A percentile compares a stretch with the other conserved stretches of the same genome.
phyloP scores from a whole-genome alignment of 2,329 filamentous ascomycete genomes.

The Alternaria arborescens region DNA sequence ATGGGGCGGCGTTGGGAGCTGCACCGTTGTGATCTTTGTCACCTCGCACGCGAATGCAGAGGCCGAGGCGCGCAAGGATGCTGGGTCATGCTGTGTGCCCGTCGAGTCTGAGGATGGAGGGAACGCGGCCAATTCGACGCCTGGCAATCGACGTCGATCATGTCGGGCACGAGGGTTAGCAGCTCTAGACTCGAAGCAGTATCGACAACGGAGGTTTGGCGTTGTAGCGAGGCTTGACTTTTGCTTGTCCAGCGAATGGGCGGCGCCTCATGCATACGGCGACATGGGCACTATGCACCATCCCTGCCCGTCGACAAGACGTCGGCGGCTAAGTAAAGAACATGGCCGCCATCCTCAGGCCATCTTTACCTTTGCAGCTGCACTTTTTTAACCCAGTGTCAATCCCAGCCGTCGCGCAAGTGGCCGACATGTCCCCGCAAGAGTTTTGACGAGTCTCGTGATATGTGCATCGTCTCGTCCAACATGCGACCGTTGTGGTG shows the following conservation, averaged over 20 bases:
- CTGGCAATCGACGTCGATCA: constrained; percentile 26
- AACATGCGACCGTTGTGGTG: background rate
- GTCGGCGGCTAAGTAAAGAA: constrained; percentile 27
- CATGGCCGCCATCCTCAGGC: constrained; percentile 4
- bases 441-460: background rate
- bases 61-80: constrained; percentile 19
- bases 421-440: background rate
- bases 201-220: constrained; percentile 22
- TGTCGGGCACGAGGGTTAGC: constrained; percentile 20
- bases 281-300: constrained; percentile 19
- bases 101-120: constrained; percentile 19
- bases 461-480: background rate
- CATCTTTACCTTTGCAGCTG: background rate
- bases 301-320: constrained; percentile 17
- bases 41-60: constrained; percentile 22
- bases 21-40: constrained; percentile 24
- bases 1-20: constrained; percentile 18
- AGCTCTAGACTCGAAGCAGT: constrained; percentile 12
- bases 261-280: constrained; percentile 19
- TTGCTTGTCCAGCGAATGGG: constrained; percentile 27
- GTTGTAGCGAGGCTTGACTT: constrained; percentile 28
- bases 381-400: constrained; percentile 8
- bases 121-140: constrained; percentile 29
- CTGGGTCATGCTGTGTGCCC: constrained; percentile 19
- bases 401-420: constrained; percentile 13